phyloP scores from a whole-genome alignment of 2,329 filamentous ascomycete species.

The Pestalotiopsis sp. region DNA sequence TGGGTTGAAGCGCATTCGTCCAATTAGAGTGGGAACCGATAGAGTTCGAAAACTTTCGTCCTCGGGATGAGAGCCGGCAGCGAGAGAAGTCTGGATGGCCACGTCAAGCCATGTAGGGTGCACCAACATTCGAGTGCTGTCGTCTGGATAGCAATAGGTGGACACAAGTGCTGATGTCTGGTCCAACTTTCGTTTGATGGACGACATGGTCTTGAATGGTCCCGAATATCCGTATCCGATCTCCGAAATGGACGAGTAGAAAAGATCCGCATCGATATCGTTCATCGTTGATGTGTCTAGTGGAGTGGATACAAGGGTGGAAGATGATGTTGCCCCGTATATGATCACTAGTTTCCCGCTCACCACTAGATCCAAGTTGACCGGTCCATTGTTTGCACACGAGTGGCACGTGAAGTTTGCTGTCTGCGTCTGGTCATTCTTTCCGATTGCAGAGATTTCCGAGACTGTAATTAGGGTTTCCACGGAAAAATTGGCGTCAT shows the following conservation, averaged over 20 bases:
- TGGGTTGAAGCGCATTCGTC: slow-evolving; percentile 11
- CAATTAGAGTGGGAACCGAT: slow-evolving; percentile 32
- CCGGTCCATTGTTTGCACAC: not conserved
- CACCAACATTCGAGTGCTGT: slow-evolving; percentile 22
- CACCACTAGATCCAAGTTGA: not conserved
- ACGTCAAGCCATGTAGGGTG: slow-evolving; percentile 38
- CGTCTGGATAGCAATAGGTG: not conserved
- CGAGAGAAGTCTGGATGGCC: slow-evolving; percentile 36
- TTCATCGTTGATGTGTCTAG: not conserved
- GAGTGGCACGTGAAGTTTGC: slow-evolving; percentile 1
- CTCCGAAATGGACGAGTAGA: slow-evolving; percentile 11
- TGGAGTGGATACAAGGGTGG: not conserved
- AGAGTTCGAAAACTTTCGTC: slow-evolving; percentile 34
- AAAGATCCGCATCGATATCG: not conserved
- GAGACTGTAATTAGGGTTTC: not conserved
- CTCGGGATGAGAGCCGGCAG: slow-evolving; percentile 33
- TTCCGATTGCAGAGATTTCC: not conserved
- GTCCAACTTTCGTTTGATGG: slow-evolving; percentile 17
- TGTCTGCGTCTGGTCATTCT: not conserved
- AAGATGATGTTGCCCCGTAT: not conserved
- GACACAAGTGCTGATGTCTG: not conserved
- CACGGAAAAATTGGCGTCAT: not conserved
- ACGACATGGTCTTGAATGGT: slow-evolving; percentile 15
- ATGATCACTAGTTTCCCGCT: not conserved
- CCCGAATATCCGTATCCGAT: slow-evolving; percentile 13